phyloP scores from a whole-genome alignment of 108 stramenopile species.

The Conticribra weissflogii region DNA sequence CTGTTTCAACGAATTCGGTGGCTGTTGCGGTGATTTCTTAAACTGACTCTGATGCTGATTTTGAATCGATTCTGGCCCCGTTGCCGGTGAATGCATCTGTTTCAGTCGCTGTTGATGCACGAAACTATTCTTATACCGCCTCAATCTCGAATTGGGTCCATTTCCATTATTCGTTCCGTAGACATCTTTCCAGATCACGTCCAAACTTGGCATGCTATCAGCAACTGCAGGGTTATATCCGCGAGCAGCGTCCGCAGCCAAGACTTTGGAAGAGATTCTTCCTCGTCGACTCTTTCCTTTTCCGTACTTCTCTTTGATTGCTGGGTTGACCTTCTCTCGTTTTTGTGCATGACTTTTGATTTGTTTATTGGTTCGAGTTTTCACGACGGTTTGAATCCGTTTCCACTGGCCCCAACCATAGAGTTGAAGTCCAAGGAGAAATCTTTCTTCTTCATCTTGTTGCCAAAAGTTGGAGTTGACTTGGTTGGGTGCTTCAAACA shows the following conservation, averaged over 20 bases:
- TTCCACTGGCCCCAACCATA: slow-evolving; percentile 48
- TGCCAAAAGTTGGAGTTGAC: slow-evolving; percentile 41
- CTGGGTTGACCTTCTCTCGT: slow-evolving; percentile 37
- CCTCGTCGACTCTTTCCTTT: slow-evolving; percentile 24
- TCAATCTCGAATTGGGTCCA: slow-evolving; percentile 32
- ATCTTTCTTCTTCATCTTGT: slow-evolving; percentile 44
- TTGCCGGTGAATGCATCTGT: slow-evolving; percentile 3
- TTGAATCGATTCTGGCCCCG: background rate
- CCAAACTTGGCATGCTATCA: slow-evolving; percentile 13
- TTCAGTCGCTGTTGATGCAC: slow-evolving; percentile 22
- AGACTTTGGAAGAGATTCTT: slow-evolving; percentile 23
- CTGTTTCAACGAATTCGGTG: background rate
- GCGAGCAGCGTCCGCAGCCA: slow-evolving; percentile 21
- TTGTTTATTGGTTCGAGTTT: slow-evolving; percentile 41
- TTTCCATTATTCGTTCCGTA: slow-evolving; percentile 37
- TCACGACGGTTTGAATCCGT: slow-evolving; percentile 37
- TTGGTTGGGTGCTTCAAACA: no score
- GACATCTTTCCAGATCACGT: slow-evolving; percentile 30
- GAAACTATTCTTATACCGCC: slow-evolving; percentile 15
- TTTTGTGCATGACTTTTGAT: slow-evolving; percentile 45
- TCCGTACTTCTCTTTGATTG: slow-evolving; percentile 31
- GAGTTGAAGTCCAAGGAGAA: slow-evolving; percentile 31
- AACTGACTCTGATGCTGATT: background rate
- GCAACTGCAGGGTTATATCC: background rate
- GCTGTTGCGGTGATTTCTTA: background rate